Evolutionary conservation across 305 asterid genomes (phyloP), one percentile per base, ranked within the genome.

Genomic region (Ruellia speciosa): DNA sequence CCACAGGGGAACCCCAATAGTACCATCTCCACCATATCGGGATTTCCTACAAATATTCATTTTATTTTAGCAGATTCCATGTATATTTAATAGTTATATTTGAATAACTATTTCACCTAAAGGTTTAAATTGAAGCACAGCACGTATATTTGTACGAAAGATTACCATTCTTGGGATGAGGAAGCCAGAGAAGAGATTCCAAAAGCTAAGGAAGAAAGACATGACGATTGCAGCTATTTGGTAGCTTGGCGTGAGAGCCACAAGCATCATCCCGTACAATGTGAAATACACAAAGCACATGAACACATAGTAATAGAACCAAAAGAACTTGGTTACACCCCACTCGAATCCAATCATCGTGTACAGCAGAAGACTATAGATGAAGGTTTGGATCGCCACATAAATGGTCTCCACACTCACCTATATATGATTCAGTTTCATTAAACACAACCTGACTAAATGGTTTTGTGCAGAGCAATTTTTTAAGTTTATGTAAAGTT

Each of bases 1-100:
- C 79, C 48, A 80, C 86, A 9, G 86, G 86, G 31, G 86, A 79
- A 58, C 80, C 76, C 83, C 86, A 80, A 53, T 80, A 80, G 68
- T 74, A 80, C 83, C 83, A 80, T 34, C 86, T 74, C 86, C 86
- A 77, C 86, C 86, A 79, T 51, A 79, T 63, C 33, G 83, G 86
- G 17, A 80, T 77, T 74, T 66, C 63, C 86, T 79, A 77, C 71
- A 71, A 33, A 16, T 14, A 37, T 10, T 3, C 41, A 37, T 37
- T 37, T n/a, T n/a, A n/a, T n/a, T n/a, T n/a, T n/a, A n/a, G n/a
- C n/a, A n/a, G n/a, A n/a, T n/a, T n/a, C n/a, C n/a, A n/a, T n/a
- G n/a, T n/a, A n/a, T n/a, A n/a, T n/a, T n/a, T n/a, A n/a, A n/a
- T n/a, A n/a, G n/a, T n/a, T n/a, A n/a, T n/a, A n/a, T n/a, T n/a